These are phyloP conservation scores for Termitomyces sp. DNA, from an alignment of 768 basidiomycete genomes.

Conservation along the genomic window DNA sequence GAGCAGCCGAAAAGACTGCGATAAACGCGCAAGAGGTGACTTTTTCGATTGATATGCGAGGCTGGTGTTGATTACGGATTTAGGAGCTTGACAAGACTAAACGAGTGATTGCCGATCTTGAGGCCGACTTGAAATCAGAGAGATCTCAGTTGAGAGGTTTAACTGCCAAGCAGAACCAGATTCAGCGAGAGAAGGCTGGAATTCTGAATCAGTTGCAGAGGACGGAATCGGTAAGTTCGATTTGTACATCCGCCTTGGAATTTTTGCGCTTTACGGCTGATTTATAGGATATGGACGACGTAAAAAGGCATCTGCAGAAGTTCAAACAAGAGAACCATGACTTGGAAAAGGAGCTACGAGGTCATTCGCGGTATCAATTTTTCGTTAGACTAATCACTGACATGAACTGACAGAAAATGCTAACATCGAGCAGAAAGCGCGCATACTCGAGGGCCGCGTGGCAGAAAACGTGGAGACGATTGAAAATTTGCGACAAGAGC, in stretches of 20 bases:
- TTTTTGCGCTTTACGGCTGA: conserved; percentile 1
- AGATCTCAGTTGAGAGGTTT: conserved; percentile 59
- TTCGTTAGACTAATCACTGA: background rate
- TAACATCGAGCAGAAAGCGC: conserved; percentile 69
- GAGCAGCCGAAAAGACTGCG: conserved; percentile 40
- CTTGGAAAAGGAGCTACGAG: conserved; percentile 68
- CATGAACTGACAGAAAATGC: conserved; percentile 42
- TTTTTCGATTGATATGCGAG: background rate
- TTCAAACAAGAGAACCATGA: conserved; percentile 71
- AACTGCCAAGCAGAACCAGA: conserved; percentile 55
- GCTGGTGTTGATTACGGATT: conserved; percentile 1
- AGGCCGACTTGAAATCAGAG: conserved; percentile 66
- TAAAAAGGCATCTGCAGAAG: conserved; percentile 60
- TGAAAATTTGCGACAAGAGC: conserved; percentile 73
- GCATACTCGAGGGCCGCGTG: conserved; percentile 61
- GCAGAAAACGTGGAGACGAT: conserved; percentile 66
- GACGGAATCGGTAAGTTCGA: conserved; percentile 58
- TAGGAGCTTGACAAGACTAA: conserved; percentile 74
- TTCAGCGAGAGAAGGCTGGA: conserved; percentile 61
- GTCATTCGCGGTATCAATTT: conserved; percentile 29
- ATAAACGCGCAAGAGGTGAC: conserved; percentile 52
- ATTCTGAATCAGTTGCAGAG: conserved; percentile 60
- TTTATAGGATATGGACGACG: conserved; percentile 71
- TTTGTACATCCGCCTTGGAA: background rate
- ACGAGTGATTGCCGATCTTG: conserved; percentile 59